phyloP scores from a whole-genome alignment of 2,329 filamentous ascomycete genomes.

The Fusarium avenaceum region DNA sequence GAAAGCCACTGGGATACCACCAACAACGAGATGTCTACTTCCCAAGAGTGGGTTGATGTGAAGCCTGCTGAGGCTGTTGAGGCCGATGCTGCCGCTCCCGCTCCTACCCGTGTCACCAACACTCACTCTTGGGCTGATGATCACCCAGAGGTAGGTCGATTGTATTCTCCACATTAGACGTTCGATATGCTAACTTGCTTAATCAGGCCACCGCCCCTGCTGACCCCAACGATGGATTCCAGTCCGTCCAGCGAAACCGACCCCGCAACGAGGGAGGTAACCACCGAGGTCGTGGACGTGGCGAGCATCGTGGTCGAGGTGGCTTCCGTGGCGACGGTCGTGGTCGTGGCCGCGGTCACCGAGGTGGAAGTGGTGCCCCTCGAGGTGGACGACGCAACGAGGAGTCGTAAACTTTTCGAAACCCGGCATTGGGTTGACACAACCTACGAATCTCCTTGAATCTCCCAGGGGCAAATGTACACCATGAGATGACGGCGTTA shows the following conservation, averaged over 20 bases:
- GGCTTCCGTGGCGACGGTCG: slow-evolving; percentile 64
- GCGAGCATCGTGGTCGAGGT: slow-evolving; percentile 66
- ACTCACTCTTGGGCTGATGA: slow-evolving; percentile 87
- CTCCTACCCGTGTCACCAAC: slow-evolving; percentile 67
- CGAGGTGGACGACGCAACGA: slow-evolving; percentile 57
- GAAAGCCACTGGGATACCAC: slow-evolving; percentile 74
- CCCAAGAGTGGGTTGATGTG: slow-evolving; percentile 78
- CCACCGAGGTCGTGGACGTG: slow-evolving; percentile 61
- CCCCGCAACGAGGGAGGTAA: slow-evolving; percentile 65
- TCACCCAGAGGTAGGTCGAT: slow-evolving; percentile 67
- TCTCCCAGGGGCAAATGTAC: slow-evolving; percentile 55
- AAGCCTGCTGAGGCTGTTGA: slow-evolving; percentile 81
- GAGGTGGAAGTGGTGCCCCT: slow-evolving; percentile 53
- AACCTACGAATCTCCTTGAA: slow-evolving; percentile 50
- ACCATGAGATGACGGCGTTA: slow-evolving; percentile 59
- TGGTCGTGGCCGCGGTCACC: slow-evolving; percentile 58
- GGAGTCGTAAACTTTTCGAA: slow-evolving; percentile 54
- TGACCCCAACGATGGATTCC: slow-evolving; percentile 75
- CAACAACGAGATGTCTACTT: slow-evolving; percentile 60
- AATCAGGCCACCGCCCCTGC: slow-evolving; percentile 54
- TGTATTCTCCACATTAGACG: background rate
- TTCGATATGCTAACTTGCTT: slow-evolving; percentile 21
- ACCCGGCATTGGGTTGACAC: slow-evolving; percentile 46
- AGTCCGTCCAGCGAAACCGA: slow-evolving; percentile 75
- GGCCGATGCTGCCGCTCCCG: slow-evolving; percentile 72